phyloP scores from a whole-genome alignment of 352 stramenopile genomes.

The Plasmopara viticola region DNA sequence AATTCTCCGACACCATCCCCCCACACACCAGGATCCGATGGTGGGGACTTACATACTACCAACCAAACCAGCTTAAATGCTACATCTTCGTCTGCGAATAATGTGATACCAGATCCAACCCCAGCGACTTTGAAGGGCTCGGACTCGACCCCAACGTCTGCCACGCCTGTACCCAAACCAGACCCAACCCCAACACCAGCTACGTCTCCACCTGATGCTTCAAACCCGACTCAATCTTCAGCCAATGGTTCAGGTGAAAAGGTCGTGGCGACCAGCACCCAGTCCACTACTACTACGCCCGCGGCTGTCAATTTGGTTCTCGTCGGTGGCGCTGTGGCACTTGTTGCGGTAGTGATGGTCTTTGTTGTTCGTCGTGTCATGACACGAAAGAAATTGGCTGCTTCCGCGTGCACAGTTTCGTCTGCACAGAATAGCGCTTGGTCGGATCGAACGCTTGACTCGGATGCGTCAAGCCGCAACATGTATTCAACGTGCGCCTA shows the following conservation, averaged over 20 bases:
- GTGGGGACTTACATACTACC: constrained; percentile 1
- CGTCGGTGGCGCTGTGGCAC: constrained; percentile 32
- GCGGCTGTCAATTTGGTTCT: constrained; percentile 39
- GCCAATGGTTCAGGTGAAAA: constrained; percentile 3
- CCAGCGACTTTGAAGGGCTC: constrained; percentile 1
- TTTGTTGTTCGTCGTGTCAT: constrained; percentile 39
- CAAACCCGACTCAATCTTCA: background rate
- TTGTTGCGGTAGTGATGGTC: constrained; percentile 36
- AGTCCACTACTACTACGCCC: constrained; percentile 14
- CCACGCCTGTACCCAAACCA: background rate
- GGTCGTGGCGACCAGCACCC: constrained; percentile 8
- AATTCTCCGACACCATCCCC: constrained; percentile 2
- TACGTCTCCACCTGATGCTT: background rate
- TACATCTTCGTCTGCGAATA: background rate
- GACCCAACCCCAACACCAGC: background rate
- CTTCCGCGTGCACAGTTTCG: constrained; percentile 24
- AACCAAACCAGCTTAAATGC: constrained; percentile 5
- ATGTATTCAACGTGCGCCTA: constrained; percentile 27
- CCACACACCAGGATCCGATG: constrained; percentile 1
- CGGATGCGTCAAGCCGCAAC: constrained; percentile 11
- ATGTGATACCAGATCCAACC: background rate
- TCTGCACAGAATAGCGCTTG: constrained; percentile 15
- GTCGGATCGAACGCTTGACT: constrained; percentile 18
- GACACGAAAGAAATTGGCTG: constrained; percentile 26
- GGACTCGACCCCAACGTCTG: constrained; percentile 5